Evolutionary conservation across 495 filamentous ascomycete genomes (phyloP).

Genomic region (Friedmanniomyces endolithicus): DNA sequence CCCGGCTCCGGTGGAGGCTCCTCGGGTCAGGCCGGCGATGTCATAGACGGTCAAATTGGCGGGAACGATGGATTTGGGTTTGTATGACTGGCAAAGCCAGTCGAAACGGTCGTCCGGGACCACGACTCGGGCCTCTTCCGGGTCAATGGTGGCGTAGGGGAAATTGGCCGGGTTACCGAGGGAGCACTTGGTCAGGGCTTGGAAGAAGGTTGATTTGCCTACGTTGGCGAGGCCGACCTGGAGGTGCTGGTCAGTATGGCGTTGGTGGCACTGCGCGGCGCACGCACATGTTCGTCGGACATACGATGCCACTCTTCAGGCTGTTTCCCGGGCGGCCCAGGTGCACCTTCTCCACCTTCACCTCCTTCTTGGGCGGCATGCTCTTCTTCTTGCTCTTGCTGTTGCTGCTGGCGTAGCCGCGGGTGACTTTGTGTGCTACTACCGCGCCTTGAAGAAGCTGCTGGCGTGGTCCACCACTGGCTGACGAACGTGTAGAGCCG

Average conservation of each 20-base stretch:
- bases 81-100: constrained; percentile 91
- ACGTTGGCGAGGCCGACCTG: constrained; percentile 98
- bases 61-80: constrained; percentile 89
- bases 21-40: constrained; percentile 93
- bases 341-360: constrained; percentile 63
- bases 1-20: constrained; percentile 93
- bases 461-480: neutral
- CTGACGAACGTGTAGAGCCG: constrained; percentile 16
- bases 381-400: constrained; percentile 35
- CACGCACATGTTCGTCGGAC: constrained; percentile 39
- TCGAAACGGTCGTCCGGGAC: constrained; percentile 94
- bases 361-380: constrained; percentile 69
- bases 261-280: constrained; percentile 3
- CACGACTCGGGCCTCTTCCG: constrained; percentile 94
- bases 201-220: constrained; percentile 98
- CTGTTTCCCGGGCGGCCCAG: constrained; percentile 95
- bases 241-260: constrained; percentile 23
- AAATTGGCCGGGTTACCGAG: constrained; percentile 99
- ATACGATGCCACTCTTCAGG: constrained; percentile 98
- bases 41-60: constrained; percentile 98
- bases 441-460: too few species aligned
- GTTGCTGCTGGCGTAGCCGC: constrained; percentile 4
- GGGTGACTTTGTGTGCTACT: neutral
- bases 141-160: constrained; percentile 97
- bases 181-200: constrained; percentile 95